Conservation (phyloP, 2,329 filamentous ascomycete genomes). For the Scytalidium sp. region DNA sequence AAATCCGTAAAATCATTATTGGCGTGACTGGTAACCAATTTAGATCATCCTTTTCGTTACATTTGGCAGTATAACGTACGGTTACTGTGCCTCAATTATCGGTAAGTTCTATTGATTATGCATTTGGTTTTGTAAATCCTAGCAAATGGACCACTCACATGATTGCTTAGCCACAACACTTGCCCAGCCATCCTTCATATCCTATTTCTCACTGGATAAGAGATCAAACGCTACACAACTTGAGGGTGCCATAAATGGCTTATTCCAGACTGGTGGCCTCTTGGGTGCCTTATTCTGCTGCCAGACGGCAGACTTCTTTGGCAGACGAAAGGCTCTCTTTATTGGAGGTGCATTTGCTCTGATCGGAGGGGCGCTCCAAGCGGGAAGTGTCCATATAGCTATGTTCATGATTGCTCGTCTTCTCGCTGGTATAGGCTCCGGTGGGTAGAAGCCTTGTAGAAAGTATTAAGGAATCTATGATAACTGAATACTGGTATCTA, state of each 20-base stretch:
- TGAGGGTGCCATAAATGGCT: slow-evolving; percentile 42
- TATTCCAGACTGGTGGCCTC: slow-evolving; percentile 29
- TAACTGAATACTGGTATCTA: slow-evolving; percentile 37
- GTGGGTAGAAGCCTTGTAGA: slow-evolving; percentile 5
- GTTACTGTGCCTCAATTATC: slow-evolving; percentile 2
- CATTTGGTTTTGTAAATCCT: too few species aligned
- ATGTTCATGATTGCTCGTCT: slow-evolving; percentile 13
- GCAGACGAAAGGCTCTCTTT: slow-evolving; percentile 34
- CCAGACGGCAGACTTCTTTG: slow-evolving; percentile 70
- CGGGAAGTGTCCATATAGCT: slow-evolving; percentile 11
- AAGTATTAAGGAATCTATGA: slow-evolving; percentile 19
- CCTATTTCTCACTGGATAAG: slow-evolving; percentile 1
- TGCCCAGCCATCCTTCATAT: slow-evolving; percentile 20
- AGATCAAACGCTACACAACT: slow-evolving; percentile 33
- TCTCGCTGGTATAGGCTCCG: slow-evolving; percentile 12
- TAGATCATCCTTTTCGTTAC: not conserved
- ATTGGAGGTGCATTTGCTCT: slow-evolving; percentile 10
- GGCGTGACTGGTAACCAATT: too few species aligned
- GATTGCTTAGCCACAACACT: slow-evolving; percentile 42
- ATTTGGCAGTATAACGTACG: slow-evolving; percentile 2
- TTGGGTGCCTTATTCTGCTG: slow-evolving; percentile 65
- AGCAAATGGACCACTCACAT: slow-evolving; percentile 11
- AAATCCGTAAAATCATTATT: too few species aligned
- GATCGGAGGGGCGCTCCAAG: slow-evolving; percentile 13
- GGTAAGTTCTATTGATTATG: not conserved